phyloP scores from a whole-genome alignment of 2,329 filamentous ascomycete species.

The Sclerotinia trifoliorum region DNA sequence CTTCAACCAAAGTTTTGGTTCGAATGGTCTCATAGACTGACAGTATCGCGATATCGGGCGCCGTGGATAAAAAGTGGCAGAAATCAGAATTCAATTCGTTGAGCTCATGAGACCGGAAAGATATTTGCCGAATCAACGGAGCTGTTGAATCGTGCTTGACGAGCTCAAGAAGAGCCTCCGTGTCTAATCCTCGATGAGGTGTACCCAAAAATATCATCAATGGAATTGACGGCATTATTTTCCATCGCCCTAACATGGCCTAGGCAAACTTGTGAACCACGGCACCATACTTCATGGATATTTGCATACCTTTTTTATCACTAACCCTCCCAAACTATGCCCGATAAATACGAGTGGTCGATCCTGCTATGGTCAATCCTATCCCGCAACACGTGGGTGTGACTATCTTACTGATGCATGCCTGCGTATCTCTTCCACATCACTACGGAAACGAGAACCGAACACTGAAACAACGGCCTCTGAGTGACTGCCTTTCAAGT shows the following conservation, averaged over 20 bases:
- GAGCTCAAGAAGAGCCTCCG: conserved; percentile 28
- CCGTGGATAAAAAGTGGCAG: conserved; percentile 20
- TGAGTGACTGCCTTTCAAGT: conserved; percentile 26
- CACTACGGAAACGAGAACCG: conserved; percentile 25
- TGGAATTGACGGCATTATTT: conserved; percentile 23
- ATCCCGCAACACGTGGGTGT: background rate
- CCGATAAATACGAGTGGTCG: conserved; percentile 39
- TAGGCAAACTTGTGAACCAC: background rate
- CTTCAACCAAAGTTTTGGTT: conserved; percentile 28
- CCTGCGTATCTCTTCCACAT: conserved; percentile 32
- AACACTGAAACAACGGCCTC: conserved; percentile 17
- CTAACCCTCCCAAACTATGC: conserved; percentile 42
- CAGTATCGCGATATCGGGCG: conserved; percentile 27
- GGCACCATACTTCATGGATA: background rate
- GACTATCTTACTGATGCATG: conserved; percentile 17
- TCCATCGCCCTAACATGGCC: conserved; percentile 22
- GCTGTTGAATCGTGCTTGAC: conserved; percentile 28
- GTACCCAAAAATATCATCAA: conserved; percentile 34
- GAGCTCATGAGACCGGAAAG: conserved; percentile 26
- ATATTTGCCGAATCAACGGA: conserved; percentile 30
- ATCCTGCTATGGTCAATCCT: conserved; percentile 1
- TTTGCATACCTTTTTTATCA: conserved; percentile 40
- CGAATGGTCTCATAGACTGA: conserved; percentile 30
- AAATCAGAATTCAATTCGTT: conserved; percentile 29
- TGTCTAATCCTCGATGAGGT: conserved; percentile 34